Evolutionary conservation across 148 eudicot genomes (phyloP).

Genomic region (Rhododendron ovatum): DNA sequence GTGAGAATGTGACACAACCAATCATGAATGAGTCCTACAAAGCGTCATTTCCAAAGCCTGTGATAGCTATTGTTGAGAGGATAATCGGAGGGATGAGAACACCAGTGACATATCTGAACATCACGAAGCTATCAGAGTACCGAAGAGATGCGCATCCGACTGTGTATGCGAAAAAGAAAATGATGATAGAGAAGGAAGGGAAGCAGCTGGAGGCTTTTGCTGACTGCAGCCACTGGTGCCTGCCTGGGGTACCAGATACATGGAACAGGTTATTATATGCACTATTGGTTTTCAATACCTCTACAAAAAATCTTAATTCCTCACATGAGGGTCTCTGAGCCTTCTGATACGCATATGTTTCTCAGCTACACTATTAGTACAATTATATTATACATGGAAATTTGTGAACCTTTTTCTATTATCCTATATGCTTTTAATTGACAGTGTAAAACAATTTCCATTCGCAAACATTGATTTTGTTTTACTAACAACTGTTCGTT

Average conservation of each 20-base stretch:
- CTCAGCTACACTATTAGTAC: background rate
- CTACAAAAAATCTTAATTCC: background rate
- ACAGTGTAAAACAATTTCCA: background rate
- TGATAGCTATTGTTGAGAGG: constrained; percentile 22
- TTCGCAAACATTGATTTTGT: background rate
- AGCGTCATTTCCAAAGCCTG: constrained; percentile 19
- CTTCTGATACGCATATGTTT: no score
- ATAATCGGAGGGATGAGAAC: constrained; percentile 19
- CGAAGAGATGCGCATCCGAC: constrained; percentile 55
- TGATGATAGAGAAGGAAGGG: background rate
- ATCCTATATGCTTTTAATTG: background rate
- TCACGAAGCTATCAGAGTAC: constrained; percentile 42
- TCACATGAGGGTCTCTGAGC: constrained; percentile 2
- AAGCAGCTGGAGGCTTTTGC: constrained; percentile 1
- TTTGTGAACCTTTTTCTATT: background rate
- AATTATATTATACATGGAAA: background rate
- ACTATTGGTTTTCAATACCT: constrained; percentile 15
- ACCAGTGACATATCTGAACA: constrained; percentile 39
- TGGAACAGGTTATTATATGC: constrained; percentile 45
- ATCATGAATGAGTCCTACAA: constrained; percentile 29
- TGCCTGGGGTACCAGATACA: constrained; percentile 50
- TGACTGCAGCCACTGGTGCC: constrained; percentile 62
- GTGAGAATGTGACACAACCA: constrained; percentile 43
- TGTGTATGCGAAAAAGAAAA: constrained; percentile 17
- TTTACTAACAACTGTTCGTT: background rate